A percentile compares a stretch with the other conserved stretches of the same genome.
These are phyloP conservation scores for Barbatosphaeria neglecta DNA, from an alignment of 495 filamentous ascomycete species.

Conservation along the genomic window DNA sequence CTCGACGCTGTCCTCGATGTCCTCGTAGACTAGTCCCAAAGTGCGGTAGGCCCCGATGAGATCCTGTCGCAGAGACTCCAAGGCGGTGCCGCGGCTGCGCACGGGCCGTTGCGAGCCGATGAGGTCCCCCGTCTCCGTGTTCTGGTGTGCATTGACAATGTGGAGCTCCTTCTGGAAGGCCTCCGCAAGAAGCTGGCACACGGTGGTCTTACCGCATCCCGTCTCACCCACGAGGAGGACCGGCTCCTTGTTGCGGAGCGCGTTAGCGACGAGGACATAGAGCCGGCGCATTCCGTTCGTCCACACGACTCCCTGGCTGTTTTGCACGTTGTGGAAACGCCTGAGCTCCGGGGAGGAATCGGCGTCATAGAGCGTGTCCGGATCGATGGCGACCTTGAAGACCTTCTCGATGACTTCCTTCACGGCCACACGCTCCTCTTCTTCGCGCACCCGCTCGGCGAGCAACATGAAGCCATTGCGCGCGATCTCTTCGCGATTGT, in stretches of 20 bases:
- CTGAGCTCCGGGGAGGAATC: slow-evolving; percentile 41
- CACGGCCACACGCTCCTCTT: slow-evolving; percentile 71
- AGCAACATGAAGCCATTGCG: slow-evolving; percentile 92
- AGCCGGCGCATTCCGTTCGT: slow-evolving; percentile 87
- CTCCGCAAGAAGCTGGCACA: slow-evolving; percentile 84
- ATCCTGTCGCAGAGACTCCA: slow-evolving; percentile 52
- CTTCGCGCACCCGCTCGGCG: slow-evolving; percentile 85
- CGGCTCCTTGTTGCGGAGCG: slow-evolving; percentile 83
- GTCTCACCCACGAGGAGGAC: slow-evolving; percentile 92
- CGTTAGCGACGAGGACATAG: slow-evolving; percentile 72
- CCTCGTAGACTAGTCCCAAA: slow-evolving; percentile 7
- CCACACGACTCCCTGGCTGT: slow-evolving; percentile 64
- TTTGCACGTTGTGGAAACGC: slow-evolving; percentile 35
- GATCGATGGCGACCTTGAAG: slow-evolving; percentile 75
- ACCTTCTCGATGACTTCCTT: slow-evolving; percentile 85
- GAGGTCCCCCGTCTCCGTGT: slow-evolving; percentile 90
- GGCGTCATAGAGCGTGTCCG: slow-evolving; percentile 55
- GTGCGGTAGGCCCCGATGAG: slow-evolving; percentile 36
- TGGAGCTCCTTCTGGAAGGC: slow-evolving; percentile 61
- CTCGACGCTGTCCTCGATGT: slow-evolving; percentile 14
- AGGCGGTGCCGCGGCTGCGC: slow-evolving; percentile 63
- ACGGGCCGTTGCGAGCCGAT: slow-evolving; percentile 92
- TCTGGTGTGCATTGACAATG: slow-evolving; percentile 95
- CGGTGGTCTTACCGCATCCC: slow-evolving; percentile 92
- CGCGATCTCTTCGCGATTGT: slow-evolving; percentile 79